Evolutionary conservation across 208 protist genomes (phyloP).

Genomic region (Acanthamoeba quina): DNA sequence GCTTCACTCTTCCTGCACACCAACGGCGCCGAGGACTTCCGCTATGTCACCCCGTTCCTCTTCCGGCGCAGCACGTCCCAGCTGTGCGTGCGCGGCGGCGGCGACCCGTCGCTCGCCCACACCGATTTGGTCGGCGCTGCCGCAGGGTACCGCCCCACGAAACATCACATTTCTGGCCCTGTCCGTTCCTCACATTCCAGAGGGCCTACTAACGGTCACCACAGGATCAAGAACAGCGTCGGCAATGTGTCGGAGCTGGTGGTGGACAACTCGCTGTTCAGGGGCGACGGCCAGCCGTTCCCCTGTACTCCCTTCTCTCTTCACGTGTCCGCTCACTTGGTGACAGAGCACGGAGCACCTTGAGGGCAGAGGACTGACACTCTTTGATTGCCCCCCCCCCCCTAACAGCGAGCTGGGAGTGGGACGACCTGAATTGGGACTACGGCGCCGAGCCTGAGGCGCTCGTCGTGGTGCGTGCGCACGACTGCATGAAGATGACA

Average conservation of each 20-base stretch:
- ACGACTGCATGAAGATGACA: too few species aligned
- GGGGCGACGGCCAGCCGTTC: conserved; percentile 3
- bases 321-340: not conserved
- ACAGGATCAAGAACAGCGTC: not conserved
- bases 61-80: not conserved
- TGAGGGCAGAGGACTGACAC: too few species aligned
- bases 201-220: not conserved
- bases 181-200: not conserved
- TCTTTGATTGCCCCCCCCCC: too few species aligned
- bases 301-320: not conserved
- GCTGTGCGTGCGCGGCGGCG: not conserved
- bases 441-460: conserved; percentile 24
- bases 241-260: not conserved
- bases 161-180: not conserved
- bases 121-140: not conserved
- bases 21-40: not conserved
- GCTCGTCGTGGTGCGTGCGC: not conserved
- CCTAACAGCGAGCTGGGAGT: conserved; percentile 10
- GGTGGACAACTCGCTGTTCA: conserved; percentile 14
- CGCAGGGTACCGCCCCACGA: not conserved
- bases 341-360: too few species aligned
- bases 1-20: conserved; percentile 15
- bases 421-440: conserved; percentile 42
- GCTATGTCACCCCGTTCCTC: not conserved
- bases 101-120: not conserved